phyloP scores from a whole-genome alignment of 1,139 yeast species.

The Blastobotrys illinoisensis region DNA sequence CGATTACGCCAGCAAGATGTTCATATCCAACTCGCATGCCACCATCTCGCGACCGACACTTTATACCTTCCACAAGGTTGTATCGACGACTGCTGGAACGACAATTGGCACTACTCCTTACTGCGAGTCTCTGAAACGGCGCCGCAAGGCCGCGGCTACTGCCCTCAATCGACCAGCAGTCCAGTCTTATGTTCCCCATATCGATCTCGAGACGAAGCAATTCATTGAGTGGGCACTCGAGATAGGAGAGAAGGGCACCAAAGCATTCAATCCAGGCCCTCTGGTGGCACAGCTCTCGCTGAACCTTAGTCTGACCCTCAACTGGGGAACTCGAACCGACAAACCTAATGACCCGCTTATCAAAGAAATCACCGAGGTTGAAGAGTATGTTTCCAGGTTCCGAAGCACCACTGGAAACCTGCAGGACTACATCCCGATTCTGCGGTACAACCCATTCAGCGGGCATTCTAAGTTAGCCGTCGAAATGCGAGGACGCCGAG shows the following conservation, averaged over 20 bases:
- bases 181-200: constrained; percentile 32
- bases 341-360: constrained; percentile 39
- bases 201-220: constrained; percentile 41
- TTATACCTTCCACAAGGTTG: constrained; percentile 61
- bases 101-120: constrained; percentile 75
- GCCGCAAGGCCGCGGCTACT: constrained; percentile 51
- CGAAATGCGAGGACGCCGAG: constrained; percentile 43
- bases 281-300: constrained; percentile 47
- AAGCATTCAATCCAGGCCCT: constrained; percentile 40
- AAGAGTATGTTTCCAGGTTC: constrained; percentile 53
- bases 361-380: constrained; percentile 56
- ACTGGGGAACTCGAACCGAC: constrained; percentile 57
- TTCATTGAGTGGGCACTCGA: constrained; percentile 16
- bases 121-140: constrained; percentile 46
- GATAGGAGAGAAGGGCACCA: constrained; percentile 13
- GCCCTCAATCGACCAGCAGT: constrained; percentile 40
- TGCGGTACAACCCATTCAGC: constrained; percentile 35
- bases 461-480: constrained; percentile 33
- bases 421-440: constrained; percentile 55
- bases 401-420: constrained; percentile 60
- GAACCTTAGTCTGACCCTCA: constrained; percentile 49
- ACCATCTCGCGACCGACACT: constrained; percentile 61
- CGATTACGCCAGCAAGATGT: constrained; percentile 47
- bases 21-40: constrained; percentile 47
- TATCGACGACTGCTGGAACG: constrained; percentile 49